Percentiles rank a stretch among this genome's conserved stretches.
phyloP scores from a whole-genome alignment of 768 basidiomycete genomes.

The Harrya chromipes region DNA sequence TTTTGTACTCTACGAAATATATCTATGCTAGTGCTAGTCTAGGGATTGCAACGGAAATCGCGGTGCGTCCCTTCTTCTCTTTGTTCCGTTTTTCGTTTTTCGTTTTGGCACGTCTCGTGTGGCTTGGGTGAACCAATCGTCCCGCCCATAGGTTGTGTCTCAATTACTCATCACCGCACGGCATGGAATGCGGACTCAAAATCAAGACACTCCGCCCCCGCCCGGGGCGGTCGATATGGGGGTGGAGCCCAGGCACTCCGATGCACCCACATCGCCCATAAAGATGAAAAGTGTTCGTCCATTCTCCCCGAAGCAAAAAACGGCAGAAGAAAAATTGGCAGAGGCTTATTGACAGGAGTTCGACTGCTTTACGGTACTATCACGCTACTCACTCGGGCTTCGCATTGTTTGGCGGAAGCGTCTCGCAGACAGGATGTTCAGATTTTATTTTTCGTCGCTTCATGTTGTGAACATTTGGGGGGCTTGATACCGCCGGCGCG shows the following conservation, averaged over 20 bases:
- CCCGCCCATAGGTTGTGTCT: conserved; percentile 5
- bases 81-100: too few species aligned
- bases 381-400: too few species aligned
- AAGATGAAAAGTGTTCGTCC: background rate
- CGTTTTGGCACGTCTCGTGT: too few species aligned
- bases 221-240: background rate
- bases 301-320: background rate
- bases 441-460: too few species aligned
- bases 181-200: conserved; percentile 3
- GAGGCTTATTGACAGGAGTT: background rate
- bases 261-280: background rate
- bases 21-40: background rate
- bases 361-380: too few species aligned
- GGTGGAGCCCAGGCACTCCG: background rate
- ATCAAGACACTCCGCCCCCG: background rate
- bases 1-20: conserved; percentile 5
- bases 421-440: too few species aligned
- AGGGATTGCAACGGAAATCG: conserved; percentile 15
- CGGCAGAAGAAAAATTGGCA: background rate
- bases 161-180: conserved; percentile 18
- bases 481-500: too few species aligned
- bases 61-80: conserved; percentile 7
- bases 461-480: too few species aligned
- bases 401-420: too few species aligned
- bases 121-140: background rate